Percentiles rank a stretch among this genome's conserved stretches.
Conservation (phyloP, 805 yeast genomes). For the Wickerhamomyces alni region DNA sequence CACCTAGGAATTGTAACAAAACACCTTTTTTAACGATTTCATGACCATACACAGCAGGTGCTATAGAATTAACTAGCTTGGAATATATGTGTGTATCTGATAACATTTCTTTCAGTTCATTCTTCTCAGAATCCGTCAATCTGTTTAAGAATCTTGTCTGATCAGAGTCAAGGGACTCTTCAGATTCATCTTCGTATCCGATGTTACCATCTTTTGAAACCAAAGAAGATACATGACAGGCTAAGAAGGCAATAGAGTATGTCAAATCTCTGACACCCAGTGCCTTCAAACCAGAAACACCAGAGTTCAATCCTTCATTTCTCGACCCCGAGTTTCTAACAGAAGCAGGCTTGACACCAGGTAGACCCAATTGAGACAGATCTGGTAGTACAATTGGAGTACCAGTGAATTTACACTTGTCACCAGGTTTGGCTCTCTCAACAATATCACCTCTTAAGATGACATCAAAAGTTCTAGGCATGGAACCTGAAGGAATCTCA, state of each 20-base stretch:
- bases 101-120: slow-evolving; percentile 85
- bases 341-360: slow-evolving; percentile 88
- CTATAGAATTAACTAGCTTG: slow-evolving; percentile 79
- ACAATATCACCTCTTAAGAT: slow-evolving; percentile 90
- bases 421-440: slow-evolving; percentile 96
- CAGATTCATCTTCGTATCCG: slow-evolving; percentile 37
- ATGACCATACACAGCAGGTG: slow-evolving; percentile 96
- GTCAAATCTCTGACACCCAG: slow-evolving; percentile 90
- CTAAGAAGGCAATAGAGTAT: slow-evolving; percentile 84
- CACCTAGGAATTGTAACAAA: slow-evolving; percentile 82
- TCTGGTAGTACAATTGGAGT: slow-evolving; percentile 94
- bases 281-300: slow-evolving; percentile 82
- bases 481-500: slow-evolving; percentile 96
- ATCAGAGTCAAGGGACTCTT: slow-evolving; percentile 42
- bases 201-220: slow-evolving; percentile 30
- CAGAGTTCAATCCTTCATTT: slow-evolving; percentile 67
- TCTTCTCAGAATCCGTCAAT: slow-evolving; percentile 73
- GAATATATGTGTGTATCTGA: slow-evolving; percentile 80
- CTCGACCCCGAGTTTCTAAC: slow-evolving; percentile 54
- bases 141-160: slow-evolving; percentile 78
- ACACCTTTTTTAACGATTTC: slow-evolving; percentile 91
- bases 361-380: slow-evolving; percentile 86
- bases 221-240: slow-evolving; percentile 79
- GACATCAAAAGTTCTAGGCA: slow-evolving; percentile 96
- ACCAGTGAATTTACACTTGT: slow-evolving; percentile 89